Evolutionary conservation across 140 eudicot species (phyloP).

Genomic region (Cichorium intybus): DNA sequence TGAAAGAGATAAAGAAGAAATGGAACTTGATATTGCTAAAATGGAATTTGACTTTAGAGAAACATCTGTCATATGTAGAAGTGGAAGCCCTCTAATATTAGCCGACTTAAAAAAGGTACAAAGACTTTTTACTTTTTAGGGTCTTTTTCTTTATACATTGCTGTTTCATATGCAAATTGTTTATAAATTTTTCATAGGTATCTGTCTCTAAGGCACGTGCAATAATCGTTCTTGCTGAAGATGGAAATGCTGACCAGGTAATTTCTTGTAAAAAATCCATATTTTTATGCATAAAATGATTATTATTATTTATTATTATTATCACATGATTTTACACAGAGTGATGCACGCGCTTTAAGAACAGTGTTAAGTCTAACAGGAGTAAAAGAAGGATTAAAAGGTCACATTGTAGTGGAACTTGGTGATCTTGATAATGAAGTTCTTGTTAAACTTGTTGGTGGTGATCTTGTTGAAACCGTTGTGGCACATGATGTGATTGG

Average conservation of each 20-base stretch:
- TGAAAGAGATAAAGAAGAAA: slow-evolving; percentile 90
- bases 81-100: slow-evolving; percentile 86
- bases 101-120: slow-evolving; percentile 80
- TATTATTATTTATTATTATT: too few species aligned
- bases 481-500: slow-evolving; percentile 97
- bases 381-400: slow-evolving; percentile 75
- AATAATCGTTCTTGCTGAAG: slow-evolving; percentile 83
- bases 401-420: slow-evolving; percentile 83
- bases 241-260: slow-evolving; percentile 95
- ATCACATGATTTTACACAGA: slow-evolving; percentile 39
- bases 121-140: too few species aligned
- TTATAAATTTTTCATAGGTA: slow-evolving; percentile 42
- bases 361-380: slow-evolving; percentile 85
- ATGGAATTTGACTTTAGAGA: slow-evolving; percentile 88
- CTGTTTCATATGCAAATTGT: too few species aligned
- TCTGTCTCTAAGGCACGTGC: slow-evolving; percentile 97
- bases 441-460: slow-evolving; percentile 90
- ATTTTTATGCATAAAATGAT: slow-evolving; percentile 10
- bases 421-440: slow-evolving; percentile 89
- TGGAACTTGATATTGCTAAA: slow-evolving; percentile 84
- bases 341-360: slow-evolving; percentile 92
- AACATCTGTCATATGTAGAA: slow-evolving; percentile 90
- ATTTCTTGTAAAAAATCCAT: neutral
- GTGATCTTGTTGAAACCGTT: slow-evolving; percentile 90
- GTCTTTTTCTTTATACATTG: too few species aligned